Conservation (phyloP, 148 eudicot genomes). For the Nyssa sinensis region DNA sequence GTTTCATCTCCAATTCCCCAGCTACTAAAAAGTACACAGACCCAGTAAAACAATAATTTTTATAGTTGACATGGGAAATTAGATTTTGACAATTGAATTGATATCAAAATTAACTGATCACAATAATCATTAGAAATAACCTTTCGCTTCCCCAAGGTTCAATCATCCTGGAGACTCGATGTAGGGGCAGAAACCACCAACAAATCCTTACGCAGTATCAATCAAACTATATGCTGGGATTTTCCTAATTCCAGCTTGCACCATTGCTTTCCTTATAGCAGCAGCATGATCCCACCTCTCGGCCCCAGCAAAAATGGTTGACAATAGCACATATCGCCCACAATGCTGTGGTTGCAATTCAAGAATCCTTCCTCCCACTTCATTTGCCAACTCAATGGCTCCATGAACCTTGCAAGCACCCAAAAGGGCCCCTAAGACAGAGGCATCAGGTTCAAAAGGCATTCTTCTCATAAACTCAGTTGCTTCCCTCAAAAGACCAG, state of each 20-base stretch:
- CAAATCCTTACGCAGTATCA: conserved; percentile 12
- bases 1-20: no score
- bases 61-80: no score
- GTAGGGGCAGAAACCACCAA: not conserved
- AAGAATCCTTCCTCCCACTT: conserved; percentile 41
- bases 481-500: conserved; percentile 64
- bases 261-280: conserved; percentile 51
- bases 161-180: not conserved
- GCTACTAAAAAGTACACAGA: no score
- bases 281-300: conserved; percentile 55
- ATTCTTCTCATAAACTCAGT: conserved; percentile 41
- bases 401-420: conserved; percentile 65
- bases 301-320: conserved; percentile 52
- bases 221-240: conserved; percentile 44
- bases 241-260: conserved; percentile 45
- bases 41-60: no score
- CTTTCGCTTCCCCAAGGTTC: not conserved
- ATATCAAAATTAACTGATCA: no score
- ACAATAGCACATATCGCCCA: conserved; percentile 50
- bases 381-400: conserved; percentile 45
- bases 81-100: no score
- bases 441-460: conserved; percentile 63
- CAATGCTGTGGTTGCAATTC: conserved; percentile 39
- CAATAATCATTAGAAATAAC: not conserved
- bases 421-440: conserved; percentile 61